A percentile compares a stretch with the other conserved stretches of the same genome.
Evolutionary conservation across 345 rosid genomes (phyloP).

Genomic region (Camelina hispida): DNA sequence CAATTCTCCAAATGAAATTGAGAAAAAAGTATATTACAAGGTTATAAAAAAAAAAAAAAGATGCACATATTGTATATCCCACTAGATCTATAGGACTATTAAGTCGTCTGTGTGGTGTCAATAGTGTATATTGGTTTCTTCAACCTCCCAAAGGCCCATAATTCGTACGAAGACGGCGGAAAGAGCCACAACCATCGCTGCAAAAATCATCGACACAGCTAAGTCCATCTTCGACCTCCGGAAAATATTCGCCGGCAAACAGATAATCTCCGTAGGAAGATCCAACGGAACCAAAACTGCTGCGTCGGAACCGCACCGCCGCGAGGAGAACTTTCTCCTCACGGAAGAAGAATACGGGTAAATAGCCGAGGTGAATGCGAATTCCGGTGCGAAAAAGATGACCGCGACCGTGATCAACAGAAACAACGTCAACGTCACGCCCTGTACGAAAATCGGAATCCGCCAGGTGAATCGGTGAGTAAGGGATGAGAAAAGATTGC

Average conservation of each 20-base stretch:
- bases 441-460: conserved; percentile 69
- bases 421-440: conserved; percentile 72
- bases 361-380: conserved; percentile 72
- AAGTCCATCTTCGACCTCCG: conserved; percentile 64
- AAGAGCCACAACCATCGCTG: conserved; percentile 79
- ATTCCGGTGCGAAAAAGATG: conserved; percentile 76
- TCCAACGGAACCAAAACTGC: conserved; percentile 72
- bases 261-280: conserved; percentile 59
- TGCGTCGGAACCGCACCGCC: conserved; percentile 53
- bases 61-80: neutral
- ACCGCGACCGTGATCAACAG: conserved; percentile 64
- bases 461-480: conserved; percentile 53
- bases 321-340: conserved; percentile 32
- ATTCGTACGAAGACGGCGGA: conserved; percentile 77
- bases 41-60: neutral
- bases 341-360: conserved; percentile 52
- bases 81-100: neutral
- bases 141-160: conserved; percentile 66
- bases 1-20: neutral
- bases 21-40: conserved; percentile 1
- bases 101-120: neutral
- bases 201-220: conserved; percentile 76
- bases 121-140: conserved; percentile 28
- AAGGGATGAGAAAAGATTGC: conserved; percentile 39
- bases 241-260: conserved; percentile 70